Evolutionary conservation across 768 basidiomycete species (phyloP), one percentile per base, ranked within the genome.

Genomic region (Phaeotremella skinneri): DNA sequence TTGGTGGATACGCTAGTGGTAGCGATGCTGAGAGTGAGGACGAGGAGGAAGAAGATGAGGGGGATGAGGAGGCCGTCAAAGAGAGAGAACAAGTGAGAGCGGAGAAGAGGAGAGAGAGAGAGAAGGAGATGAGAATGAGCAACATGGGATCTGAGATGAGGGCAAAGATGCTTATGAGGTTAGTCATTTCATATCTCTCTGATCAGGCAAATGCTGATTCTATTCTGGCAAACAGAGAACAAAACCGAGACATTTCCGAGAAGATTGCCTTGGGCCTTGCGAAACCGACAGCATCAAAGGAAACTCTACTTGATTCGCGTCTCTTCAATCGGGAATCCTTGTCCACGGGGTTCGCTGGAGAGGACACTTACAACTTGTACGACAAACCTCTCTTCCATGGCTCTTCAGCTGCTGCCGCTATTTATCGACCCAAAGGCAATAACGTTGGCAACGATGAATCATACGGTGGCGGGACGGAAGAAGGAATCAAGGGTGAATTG

Each of bases 171-270:
- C 81, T 98, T 59, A 92, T 94, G 21, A 85, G 89, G 80, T 81
- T 58, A 55, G 79, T 76, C 13, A 4, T 21, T 21, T 60, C 43
- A n/a, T 56, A 27, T 30, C 32, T 7, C 30, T 16, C 50, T 48
- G 21, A 30, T 49, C 20, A 47, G 23, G 23, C 14, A 49, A 59
- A 30, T n/a, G 9, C 34, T 52, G 23, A 43, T 39, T 20, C 31
- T 42, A 48, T 25, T 41, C 6, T 49, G 27, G 1, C 25, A 9
- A 29, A 26, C 60, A 80, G 81, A 55, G 91, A 97, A 67, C 92
- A 96, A 79, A 94, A 98, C 76, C 90, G 96, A 70, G 96, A 98
- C 77, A 98, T 99, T 48, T 99, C 96, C 1, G 96, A 99, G 79
- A 98, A 99, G 82, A 87, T 99, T 52, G 96, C 96, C 3, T 85